Evolutionary conservation across 768 basidiomycete species (phyloP).

Genomic region (Punctularia strigosozonata): DNA sequence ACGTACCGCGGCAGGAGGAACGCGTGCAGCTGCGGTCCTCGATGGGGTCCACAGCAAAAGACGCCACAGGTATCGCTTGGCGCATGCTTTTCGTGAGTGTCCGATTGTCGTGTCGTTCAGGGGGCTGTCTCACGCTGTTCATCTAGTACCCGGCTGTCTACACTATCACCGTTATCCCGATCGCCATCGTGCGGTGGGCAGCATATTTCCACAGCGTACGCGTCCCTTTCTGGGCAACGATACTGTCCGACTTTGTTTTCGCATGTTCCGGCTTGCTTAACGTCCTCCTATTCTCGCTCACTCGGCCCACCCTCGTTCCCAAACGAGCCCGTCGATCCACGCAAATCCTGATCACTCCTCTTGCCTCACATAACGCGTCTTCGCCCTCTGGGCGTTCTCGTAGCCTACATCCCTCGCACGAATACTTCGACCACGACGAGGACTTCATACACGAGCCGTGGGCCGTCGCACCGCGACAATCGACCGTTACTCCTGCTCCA

Average conservation of each 20-base stretch:
- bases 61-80: conserved; percentile 22
- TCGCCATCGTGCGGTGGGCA: conserved; percentile 28
- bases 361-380: no score
- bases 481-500: no score
- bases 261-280: conserved; percentile 35
- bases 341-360: conserved; percentile 1
- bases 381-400: no score
- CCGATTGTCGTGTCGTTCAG: not conserved
- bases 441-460: no score
- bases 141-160: conserved; percentile 30
- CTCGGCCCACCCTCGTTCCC: conserved; percentile 26
- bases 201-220: conserved; percentile 17
- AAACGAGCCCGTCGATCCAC: conserved; percentile 1
- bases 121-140: not conserved
- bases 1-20: conserved; percentile 5
- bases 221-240: conserved; percentile 24
- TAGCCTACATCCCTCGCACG: no score
- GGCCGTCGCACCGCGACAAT: no score
- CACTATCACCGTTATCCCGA: conserved; percentile 27
- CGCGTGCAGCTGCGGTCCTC: conserved; percentile 6
- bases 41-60: not conserved
- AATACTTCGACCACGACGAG: no score
- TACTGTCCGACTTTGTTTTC: conserved; percentile 28
- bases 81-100: conserved; percentile 40
- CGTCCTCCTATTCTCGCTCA: conserved; percentile 23